Evolutionary conservation across 768 basidiomycete genomes (phyloP).

Genomic region (Boletus sp.): DNA sequence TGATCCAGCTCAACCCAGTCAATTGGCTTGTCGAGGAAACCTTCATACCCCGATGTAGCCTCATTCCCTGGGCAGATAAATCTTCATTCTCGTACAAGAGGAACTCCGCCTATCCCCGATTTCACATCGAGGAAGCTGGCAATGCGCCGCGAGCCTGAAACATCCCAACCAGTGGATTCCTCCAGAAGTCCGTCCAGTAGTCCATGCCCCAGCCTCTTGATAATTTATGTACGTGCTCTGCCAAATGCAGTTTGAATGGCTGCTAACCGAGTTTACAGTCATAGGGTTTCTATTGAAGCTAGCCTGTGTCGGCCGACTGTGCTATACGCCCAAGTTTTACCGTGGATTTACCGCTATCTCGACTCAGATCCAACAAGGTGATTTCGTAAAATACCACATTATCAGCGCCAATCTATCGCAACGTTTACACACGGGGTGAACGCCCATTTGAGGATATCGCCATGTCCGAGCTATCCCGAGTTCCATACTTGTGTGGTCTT

Average conservation of each 20-base stretch:
- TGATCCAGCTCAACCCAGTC: constrained; percentile 19
- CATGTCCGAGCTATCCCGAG: background rate
- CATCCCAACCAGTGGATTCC: background rate
- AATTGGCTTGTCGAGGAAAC: constrained; percentile 26
- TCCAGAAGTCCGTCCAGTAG: background rate
- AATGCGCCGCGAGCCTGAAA: constrained; percentile 8
- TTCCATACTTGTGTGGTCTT: background rate
- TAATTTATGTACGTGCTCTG: constrained; percentile 11
- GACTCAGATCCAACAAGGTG: background rate
- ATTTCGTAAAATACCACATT: background rate
- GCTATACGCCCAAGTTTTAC: background rate
- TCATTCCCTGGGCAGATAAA: constrained; percentile 35
- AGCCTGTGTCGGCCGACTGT: background rate
- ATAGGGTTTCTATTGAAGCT: background rate
- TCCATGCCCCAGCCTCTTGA: background rate
- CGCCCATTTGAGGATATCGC: background rate
- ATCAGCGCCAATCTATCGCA: background rate
- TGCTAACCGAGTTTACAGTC: background rate
- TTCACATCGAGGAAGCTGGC: background rate
- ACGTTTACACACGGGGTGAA: background rate
- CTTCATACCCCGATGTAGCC: constrained; percentile 19
- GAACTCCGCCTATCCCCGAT: background rate
- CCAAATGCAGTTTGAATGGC: background rate
- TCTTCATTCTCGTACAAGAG: constrained; percentile 7
- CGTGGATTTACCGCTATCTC: background rate